Evolutionary conservation across 176 grass and related monocot genomes (phyloP).

Genomic region (Bothriochloa decipiens): DNA sequence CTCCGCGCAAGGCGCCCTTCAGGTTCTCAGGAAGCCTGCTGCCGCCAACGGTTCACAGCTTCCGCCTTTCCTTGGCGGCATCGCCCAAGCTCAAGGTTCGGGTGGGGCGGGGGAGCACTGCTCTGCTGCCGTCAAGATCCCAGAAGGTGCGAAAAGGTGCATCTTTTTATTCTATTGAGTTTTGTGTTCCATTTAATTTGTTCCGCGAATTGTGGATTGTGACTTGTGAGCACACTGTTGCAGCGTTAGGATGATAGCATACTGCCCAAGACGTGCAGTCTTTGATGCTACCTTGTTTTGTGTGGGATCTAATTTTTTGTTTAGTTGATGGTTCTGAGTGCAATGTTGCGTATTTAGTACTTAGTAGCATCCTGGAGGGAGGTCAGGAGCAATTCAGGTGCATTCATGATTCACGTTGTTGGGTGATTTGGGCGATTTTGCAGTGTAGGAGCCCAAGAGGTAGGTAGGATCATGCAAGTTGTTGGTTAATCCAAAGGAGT

Average conservation of each 20-base stretch:
- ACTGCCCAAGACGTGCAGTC: neutral
- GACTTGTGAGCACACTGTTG: neutral
- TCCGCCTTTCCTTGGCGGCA: neutral
- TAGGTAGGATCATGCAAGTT: neutral
- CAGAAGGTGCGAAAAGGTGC: neutral
- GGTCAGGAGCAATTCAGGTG: neutral
- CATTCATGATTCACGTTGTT: slow-evolving; percentile 1
- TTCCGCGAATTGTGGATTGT: neutral
- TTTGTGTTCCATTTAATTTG: neutral
- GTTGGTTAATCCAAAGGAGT: neutral
- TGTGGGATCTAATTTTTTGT: neutral
- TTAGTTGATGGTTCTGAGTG: neutral
- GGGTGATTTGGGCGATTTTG: neutral
- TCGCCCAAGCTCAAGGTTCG: neutral
- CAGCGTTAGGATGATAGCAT: neutral
- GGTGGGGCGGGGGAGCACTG: neutral
- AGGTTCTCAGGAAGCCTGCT: neutral
- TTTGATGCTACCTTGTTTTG: neutral
- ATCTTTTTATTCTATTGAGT: neutral
- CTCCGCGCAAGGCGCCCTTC: neutral
- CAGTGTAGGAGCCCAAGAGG: neutral
- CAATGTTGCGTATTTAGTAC: neutral
- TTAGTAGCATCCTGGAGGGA: neutral
- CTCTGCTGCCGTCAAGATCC: neutral
- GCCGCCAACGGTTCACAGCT: neutral